Evolutionary conservation across 345 rosid species (phyloP).

Genomic region (Syzygium aromaticum): DNA sequence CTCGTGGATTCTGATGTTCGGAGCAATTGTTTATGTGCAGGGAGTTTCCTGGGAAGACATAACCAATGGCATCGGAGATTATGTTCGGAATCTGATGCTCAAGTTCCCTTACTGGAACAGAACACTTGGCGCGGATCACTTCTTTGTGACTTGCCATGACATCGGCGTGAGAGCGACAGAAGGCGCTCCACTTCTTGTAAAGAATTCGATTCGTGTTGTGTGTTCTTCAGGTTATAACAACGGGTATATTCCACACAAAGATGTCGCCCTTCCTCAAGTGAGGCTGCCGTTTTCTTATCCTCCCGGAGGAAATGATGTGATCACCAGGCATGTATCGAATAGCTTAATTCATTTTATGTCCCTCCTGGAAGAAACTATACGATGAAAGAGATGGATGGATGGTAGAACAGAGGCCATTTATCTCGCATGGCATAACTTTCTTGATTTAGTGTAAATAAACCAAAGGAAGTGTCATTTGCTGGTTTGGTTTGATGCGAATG

Average conservation of each 20-base stretch:
- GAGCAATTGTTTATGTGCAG: not conserved
- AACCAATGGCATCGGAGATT: not conserved
- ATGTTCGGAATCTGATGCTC: not conserved
- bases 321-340: not conserved
- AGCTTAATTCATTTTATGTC: not conserved
- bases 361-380: not conserved
- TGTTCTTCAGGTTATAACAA: slow-evolving; percentile 8
- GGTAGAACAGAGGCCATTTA: not conserved
- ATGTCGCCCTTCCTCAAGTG: slow-evolving; percentile 13
- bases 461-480: not conserved
- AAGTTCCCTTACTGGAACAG: slow-evolving; percentile 14
- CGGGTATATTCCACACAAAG: slow-evolving; percentile 11
- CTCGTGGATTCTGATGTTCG: not conserved
- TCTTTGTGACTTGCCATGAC: slow-evolving; percentile 12
- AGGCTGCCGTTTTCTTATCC: not conserved
- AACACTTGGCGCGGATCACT: slow-evolving; percentile 14
- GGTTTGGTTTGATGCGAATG: not conserved
- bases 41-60: not conserved
- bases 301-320: not conserved
- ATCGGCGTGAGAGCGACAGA: not conserved
- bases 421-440: not conserved
- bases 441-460: not conserved
- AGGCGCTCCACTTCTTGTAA: not conserved
- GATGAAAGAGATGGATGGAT: not conserved
- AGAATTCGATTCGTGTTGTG: slow-evolving; percentile 12